A percentile compares a stretch with the other conserved stretches of the same genome.
Conservation (phyloP, 2,329 filamentous ascomycete genomes). For the Neopestalotiopsis sp. region DNA sequence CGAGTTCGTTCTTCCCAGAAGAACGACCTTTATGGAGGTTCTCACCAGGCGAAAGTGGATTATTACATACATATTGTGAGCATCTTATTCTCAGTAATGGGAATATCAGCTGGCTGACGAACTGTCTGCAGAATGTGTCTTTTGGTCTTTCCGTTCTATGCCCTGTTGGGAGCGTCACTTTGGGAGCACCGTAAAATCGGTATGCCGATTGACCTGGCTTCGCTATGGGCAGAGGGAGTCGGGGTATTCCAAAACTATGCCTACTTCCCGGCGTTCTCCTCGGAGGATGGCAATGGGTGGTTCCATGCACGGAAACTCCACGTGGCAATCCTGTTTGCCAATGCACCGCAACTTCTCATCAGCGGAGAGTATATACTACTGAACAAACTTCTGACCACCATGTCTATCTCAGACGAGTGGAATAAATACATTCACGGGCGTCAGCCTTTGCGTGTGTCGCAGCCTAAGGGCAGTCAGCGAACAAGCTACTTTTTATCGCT, state of each 20-base stretch:
- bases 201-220: not conserved
- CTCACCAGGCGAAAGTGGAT: not conserved
- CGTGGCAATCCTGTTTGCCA: not conserved
- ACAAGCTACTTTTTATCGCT: constrained; percentile 16
- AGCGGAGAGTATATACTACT: constrained; percentile 4
- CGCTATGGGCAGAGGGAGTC: not conserved
- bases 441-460: constrained; percentile 14
- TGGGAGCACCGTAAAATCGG: not conserved
- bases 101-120: not conserved
- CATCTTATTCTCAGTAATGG: not conserved
- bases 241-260: not conserved
- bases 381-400: constrained; percentile 11
- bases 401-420: constrained; percentile 13
- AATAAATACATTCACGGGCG: not conserved
- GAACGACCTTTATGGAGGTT: not conserved
- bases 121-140: not conserved
- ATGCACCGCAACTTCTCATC: constrained; percentile 7
- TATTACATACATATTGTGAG: not conserved
- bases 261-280: not conserved
- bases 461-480: constrained; percentile 11
- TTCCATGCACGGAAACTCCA: not conserved
- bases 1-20: not conserved
- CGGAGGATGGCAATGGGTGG: not conserved
- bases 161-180: not conserved
- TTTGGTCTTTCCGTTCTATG: not conserved